These are phyloP conservation scores for Quercus glauca DNA, from an alignment of 306 rosid species.

Conservation along the genomic window DNA sequence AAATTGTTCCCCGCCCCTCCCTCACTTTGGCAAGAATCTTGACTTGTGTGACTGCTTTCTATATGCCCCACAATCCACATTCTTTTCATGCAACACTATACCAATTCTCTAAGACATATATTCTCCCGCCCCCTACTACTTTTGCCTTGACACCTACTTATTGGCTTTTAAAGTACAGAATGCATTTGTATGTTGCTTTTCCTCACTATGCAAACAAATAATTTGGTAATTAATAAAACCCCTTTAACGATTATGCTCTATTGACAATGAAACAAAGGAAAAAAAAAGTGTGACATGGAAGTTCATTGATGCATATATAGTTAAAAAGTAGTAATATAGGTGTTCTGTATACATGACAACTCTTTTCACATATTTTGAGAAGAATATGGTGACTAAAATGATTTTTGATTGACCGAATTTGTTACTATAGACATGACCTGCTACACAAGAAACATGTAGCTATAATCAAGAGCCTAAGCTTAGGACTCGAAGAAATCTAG, in stretches of 20 bases:
- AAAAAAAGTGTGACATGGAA: conserved; percentile 25
- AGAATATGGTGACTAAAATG: conserved; percentile 1
- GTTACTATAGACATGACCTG: neutral
- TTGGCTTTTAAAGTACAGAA: conserved; percentile 16
- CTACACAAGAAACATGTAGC: neutral
- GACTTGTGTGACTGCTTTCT: conserved; percentile 31
- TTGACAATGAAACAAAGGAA: conserved; percentile 34
- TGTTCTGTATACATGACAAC: conserved; percentile 1
- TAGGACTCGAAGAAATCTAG: too few relatives aligned
- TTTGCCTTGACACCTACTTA: conserved; percentile 19
- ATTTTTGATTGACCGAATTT: neutral
- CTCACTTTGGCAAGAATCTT: conserved; percentile 23
- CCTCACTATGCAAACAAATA: conserved; percentile 20
- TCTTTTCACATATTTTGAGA: conserved; percentile 10
- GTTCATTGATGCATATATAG: conserved; percentile 8
- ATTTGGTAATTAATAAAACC: conserved; percentile 3
- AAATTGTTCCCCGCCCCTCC: conserved; percentile 28
- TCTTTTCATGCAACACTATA: conserved; percentile 16
- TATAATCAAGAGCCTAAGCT: neutral
- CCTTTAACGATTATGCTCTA: conserved; percentile 30
- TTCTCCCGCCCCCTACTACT: conserved; percentile 38
- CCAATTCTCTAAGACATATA: conserved; percentile 15
- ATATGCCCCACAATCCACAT: conserved; percentile 26
- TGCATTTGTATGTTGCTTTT: conserved; percentile 24
- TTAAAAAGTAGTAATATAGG: neutral